These are phyloP conservation scores for Rhizophlyctis rosea DNA, from an alignment of 192 early-diverging fungal species.

Conservation along the genomic window DNA sequence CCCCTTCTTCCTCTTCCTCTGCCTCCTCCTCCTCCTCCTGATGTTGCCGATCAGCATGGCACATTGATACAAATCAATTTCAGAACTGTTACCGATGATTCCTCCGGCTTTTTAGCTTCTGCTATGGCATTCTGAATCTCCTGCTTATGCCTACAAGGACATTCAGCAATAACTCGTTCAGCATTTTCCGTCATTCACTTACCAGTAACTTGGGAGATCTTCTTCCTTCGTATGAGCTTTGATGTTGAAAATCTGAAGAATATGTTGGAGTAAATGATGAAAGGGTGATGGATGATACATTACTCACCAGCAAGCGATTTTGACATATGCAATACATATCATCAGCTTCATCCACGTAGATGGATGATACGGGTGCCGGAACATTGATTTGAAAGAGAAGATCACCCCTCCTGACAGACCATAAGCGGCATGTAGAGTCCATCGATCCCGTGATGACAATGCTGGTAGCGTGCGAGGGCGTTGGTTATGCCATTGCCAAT, in stretches of 20 bases:
- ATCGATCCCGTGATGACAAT: conserved; percentile 54
- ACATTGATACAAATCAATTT: too few species aligned
- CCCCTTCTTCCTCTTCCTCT: neutral
- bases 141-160: neutral
- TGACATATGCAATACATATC: conserved; percentile 40
- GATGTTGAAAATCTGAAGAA: conserved; percentile 38
- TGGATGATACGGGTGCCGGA: conserved; percentile 39
- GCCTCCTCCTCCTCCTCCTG: too few species aligned
- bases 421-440: conserved; percentile 54
- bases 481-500: too few species aligned
- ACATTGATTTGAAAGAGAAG: conserved; percentile 62
- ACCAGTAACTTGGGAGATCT: conserved; percentile 50
- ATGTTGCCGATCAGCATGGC: too few species aligned
- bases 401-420: conserved; percentile 53
- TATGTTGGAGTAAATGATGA: neutral
- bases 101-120: too few species aligned
- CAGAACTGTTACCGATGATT: too few species aligned
- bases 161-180: neutral
- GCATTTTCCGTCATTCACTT: neutral
- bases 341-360: conserved; percentile 31
- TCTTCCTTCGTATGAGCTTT: conserved; percentile 46
- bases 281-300: neutral
- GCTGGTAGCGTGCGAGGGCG: conserved; percentile 22
- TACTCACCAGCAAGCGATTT: conserved; percentile 44
- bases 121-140: neutral